Evolutionary conservation across 1,284 basidiomycete genomes (phyloP).

Genomic region (Puccinia triticina): DNA sequence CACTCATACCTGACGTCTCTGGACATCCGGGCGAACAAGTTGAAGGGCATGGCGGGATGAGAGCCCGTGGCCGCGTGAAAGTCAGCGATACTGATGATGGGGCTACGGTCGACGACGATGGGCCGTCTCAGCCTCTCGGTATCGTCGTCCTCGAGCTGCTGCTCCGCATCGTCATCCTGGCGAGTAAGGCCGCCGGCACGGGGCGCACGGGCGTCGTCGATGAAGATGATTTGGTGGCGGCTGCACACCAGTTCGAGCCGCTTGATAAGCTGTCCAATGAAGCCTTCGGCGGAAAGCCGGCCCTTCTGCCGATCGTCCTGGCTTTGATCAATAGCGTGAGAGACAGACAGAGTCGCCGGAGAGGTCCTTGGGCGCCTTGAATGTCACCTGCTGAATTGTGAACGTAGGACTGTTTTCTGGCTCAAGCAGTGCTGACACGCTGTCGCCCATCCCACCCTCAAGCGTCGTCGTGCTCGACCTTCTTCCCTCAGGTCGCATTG

Average conservation of each 20-base stretch:
- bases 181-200: background rate
- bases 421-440: background rate
- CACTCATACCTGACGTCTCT: constrained; percentile 43
- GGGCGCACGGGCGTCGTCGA: background rate
- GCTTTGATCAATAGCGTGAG: constrained; percentile 60
- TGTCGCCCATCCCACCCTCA: constrained; percentile 1
- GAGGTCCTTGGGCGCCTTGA: constrained; percentile 12
- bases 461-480: background rate
- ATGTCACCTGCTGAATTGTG: constrained; percentile 8
- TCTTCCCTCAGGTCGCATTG: constrained; percentile 64
- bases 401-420: background rate
- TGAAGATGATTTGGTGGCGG: constrained; percentile 1
- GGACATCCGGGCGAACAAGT: constrained; percentile 13
- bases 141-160: background rate
- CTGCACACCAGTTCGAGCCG: background rate
- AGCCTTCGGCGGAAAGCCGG: constrained; percentile 11
- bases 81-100: constrained; percentile 31
- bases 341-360: background rate
- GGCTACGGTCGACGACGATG: background rate
- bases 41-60: background rate
- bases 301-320: constrained; percentile 57
- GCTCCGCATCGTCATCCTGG: background rate
- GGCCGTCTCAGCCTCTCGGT: constrained; percentile 7
- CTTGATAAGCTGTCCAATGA: background rate
- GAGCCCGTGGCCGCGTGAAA: background rate